Evolutionary conservation across 768 basidiomycete species (phyloP).

Genomic region (Fibroporia radiculosa): DNA sequence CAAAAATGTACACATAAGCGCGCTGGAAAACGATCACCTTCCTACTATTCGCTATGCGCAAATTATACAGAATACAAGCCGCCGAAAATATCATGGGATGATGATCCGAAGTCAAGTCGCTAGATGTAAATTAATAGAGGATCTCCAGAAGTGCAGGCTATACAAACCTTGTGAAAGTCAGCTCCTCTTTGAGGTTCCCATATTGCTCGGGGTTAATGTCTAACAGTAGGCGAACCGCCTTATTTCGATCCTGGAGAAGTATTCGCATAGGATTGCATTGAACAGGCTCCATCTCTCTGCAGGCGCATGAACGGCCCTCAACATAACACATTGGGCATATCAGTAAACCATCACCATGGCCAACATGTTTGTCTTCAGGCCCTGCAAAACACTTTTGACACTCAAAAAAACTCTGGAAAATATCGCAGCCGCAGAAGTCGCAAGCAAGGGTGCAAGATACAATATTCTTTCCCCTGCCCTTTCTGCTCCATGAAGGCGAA

Average conservation of each 20-base stretch:
- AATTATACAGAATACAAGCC: neutral
- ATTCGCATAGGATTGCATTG: conserved; percentile 46
- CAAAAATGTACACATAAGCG: no score
- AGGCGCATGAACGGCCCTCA: conserved; percentile 70
- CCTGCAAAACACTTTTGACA: conserved; percentile 38
- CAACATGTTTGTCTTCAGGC: conserved; percentile 7
- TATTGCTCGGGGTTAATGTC: conserved; percentile 1
- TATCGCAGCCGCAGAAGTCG: conserved; percentile 76
- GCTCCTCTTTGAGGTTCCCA: neutral
- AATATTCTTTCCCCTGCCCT: conserved; percentile 11
- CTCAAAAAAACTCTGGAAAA: conserved; percentile 78
- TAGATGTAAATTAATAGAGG: no score
- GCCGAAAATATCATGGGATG: neutral
- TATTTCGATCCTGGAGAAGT: conserved; percentile 37
- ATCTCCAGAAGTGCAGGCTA: neutral
- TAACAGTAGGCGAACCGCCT: conserved; percentile 24
- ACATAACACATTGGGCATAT: conserved; percentile 69
- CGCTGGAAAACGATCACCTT: no score
- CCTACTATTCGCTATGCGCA: no score
- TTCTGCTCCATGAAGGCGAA: neutral
- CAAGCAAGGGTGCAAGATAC: conserved; percentile 37
- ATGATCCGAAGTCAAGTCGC: neutral
- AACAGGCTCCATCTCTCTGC: conserved; percentile 50
- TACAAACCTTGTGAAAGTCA: neutral
- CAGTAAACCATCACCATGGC: conserved; percentile 36